A percentile compares a stretch with the other conserved stretches of the same genome.
Evolutionary conservation across 345 rosid species (phyloP).

Genomic region (Rubroshorea leprosula): DNA sequence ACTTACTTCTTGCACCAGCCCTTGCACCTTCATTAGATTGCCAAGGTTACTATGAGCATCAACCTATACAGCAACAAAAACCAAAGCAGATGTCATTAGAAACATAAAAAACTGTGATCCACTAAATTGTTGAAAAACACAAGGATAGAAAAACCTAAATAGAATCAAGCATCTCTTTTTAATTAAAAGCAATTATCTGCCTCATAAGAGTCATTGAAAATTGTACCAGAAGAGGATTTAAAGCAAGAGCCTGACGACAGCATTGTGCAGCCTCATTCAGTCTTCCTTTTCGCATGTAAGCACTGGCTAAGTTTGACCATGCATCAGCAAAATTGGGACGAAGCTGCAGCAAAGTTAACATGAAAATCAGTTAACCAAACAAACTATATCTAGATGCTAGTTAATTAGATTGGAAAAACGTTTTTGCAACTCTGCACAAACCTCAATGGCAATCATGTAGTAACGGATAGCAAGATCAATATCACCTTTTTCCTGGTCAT

Average conservation of each 20-base stretch:
- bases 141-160: constrained; percentile 1
- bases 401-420: background rate
- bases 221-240: constrained; percentile 86
- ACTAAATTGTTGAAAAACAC: background rate
- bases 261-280: constrained; percentile 92
- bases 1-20: constrained; percentile 93
- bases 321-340: constrained; percentile 97
- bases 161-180: background rate
- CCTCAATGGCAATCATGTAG: constrained; percentile 96
- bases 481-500: constrained; percentile 85
- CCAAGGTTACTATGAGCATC: constrained; percentile 97
- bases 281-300: constrained; percentile 95
- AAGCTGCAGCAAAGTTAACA: constrained; percentile 43
- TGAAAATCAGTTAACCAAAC: background rate
- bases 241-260: constrained; percentile 85
- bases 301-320: constrained; percentile 97
- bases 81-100: constrained; percentile 1
- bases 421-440: constrained; percentile 23
- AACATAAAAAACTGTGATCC: background rate
- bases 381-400: background rate
- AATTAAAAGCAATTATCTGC: background rate
- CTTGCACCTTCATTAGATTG: constrained; percentile 92
- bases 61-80: constrained; percentile 45
- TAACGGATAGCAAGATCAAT: constrained; percentile 86
- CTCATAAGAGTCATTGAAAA: background rate